A percentile compares a stretch with the other conserved stretches of the same genome.
Conservation (phyloP, 495 filamentous ascomycete species). For the Geopyxis carbonaria region DNA sequence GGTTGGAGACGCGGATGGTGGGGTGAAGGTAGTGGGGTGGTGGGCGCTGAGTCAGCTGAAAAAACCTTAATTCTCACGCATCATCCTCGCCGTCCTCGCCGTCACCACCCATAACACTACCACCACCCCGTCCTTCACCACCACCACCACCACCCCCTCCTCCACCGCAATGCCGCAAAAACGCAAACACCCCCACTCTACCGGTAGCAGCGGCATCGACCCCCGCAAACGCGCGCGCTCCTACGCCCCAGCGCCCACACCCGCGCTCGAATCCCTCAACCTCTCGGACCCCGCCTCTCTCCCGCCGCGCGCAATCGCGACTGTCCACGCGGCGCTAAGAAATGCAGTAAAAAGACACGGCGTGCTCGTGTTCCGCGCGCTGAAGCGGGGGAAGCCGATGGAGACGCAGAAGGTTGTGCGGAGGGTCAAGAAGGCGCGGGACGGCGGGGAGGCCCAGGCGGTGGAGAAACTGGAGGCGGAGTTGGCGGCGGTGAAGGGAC, state of each 20-base stretch:
- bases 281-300: slow-evolving; percentile 6
- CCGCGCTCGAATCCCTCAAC: neutral
- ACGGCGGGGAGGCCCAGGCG: slow-evolving; percentile 38
- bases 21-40: neutral
- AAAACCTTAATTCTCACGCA: no score
- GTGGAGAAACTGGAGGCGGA: slow-evolving; percentile 26
- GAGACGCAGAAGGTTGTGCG: slow-evolving; percentile 78
- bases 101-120: neutral
- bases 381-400: slow-evolving; percentile 71
- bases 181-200: slow-evolving; percentile 16
- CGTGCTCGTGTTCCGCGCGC: slow-evolving; percentile 39
- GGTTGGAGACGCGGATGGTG: neutral
- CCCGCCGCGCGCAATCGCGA: slow-evolving; percentile 5
- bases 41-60: no score
- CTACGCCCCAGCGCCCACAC: neutral
- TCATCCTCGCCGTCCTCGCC: neutral
- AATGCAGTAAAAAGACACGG: no score
- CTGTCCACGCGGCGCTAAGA: neutral
- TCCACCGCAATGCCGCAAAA: slow-evolving; percentile 9
- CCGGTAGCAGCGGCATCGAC: neutral
- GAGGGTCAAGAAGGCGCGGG: slow-evolving; percentile 48
- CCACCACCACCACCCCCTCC: neutral
- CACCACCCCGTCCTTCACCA: neutral
- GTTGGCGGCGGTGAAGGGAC: slow-evolving; percentile 30
- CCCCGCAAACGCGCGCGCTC: slow-evolving; percentile 1